A percentile compares a stretch with the other conserved stretches of the same genome.
Conservation (phyloP, 2,329 filamentous ascomycete species). For the Fusarium palustre region DNA sequence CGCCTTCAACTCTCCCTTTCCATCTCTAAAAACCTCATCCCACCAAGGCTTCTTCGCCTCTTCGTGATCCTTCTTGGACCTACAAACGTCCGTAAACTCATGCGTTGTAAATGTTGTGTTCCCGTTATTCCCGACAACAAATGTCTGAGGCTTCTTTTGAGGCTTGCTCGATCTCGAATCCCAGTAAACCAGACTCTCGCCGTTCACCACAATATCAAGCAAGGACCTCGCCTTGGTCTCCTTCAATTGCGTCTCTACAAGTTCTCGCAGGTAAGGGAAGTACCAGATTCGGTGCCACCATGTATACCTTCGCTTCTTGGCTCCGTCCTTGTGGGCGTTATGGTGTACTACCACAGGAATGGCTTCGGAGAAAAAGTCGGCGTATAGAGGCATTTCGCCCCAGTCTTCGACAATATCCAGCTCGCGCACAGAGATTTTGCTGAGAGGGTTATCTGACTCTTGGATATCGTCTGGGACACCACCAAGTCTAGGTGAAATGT, state of each 20-base stretch:
- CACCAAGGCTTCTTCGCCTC: slow-evolving; percentile 15
- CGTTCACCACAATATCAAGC: background rate
- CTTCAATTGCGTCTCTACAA: slow-evolving; percentile 7
- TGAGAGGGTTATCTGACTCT: background rate
- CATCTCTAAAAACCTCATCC: slow-evolving; percentile 34
- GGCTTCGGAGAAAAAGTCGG: slow-evolving; percentile 34
- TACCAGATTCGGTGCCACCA: slow-evolving; percentile 43
- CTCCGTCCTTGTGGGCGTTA: slow-evolving; percentile 34
- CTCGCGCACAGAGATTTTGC: rapidly evolving
- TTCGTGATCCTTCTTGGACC: background rate
- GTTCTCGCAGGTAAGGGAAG: slow-evolving; percentile 32
- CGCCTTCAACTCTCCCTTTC: slow-evolving; percentile 3
- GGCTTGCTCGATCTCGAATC: background rate
- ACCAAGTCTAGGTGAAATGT: slow-evolving; percentile 1
- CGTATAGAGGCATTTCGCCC: slow-evolving; percentile 37
- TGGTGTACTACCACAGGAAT: slow-evolving; percentile 40
- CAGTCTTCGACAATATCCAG: slow-evolving; percentile 3
- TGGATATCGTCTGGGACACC: slow-evolving; percentile 31
- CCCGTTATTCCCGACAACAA: rapidly evolving
- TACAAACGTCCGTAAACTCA: slow-evolving; percentile 6
- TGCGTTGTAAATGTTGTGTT: background rate
- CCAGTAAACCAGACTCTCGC: slow-evolving; percentile 14
- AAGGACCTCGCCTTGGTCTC: background rate
- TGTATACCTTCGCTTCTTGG: slow-evolving; percentile 20
- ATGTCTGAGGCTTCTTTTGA: slow-evolving; percentile 23